Conservation (phyloP, 225 moss, liverwort and hornwort species). For the Pleurozium schreberi region DNA sequence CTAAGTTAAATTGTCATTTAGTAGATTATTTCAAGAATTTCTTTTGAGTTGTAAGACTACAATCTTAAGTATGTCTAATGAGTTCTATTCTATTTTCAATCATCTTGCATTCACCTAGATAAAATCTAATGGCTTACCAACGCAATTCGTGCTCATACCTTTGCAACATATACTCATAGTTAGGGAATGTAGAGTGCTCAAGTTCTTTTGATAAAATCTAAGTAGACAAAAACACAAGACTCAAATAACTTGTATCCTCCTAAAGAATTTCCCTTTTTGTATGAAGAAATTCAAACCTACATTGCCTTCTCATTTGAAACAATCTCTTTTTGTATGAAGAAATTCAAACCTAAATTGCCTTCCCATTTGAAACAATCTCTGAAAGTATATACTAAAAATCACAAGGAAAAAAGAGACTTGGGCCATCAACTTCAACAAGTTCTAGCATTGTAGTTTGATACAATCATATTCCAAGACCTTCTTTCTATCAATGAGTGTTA, state of each 20-base stretch:
- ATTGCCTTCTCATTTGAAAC: not conserved
- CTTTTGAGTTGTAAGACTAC: too few relatives aligned
- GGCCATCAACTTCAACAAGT: not conserved
- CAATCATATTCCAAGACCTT: not conserved
- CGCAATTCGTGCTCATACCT: too few relatives aligned
- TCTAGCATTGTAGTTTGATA: not conserved
- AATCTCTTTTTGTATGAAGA: not conserved
- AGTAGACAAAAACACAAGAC: not conserved
- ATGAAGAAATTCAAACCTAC: not conserved
- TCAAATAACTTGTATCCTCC: not conserved
- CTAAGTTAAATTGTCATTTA: not conserved
- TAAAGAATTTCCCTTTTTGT: too few relatives aligned
- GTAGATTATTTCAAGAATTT: not conserved
- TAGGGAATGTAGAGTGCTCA: not conserved
- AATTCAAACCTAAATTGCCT: not conserved
- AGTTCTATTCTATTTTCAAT: not conserved
- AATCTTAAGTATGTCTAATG: not conserved
- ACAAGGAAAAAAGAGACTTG: not conserved
- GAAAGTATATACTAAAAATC: not conserved
- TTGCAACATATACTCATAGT: too few relatives aligned
- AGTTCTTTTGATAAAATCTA: too few relatives aligned
- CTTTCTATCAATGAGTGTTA: not conserved
- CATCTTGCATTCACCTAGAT: not conserved
- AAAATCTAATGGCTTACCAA: not conserved
- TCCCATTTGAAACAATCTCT: not conserved